A percentile compares a stretch with the other conserved stretches of the same genome.
These are phyloP conservation scores for Prasinococcaceae sp. DNA, from an alignment of 139 green algal species.

Conservation along the genomic window DNA sequence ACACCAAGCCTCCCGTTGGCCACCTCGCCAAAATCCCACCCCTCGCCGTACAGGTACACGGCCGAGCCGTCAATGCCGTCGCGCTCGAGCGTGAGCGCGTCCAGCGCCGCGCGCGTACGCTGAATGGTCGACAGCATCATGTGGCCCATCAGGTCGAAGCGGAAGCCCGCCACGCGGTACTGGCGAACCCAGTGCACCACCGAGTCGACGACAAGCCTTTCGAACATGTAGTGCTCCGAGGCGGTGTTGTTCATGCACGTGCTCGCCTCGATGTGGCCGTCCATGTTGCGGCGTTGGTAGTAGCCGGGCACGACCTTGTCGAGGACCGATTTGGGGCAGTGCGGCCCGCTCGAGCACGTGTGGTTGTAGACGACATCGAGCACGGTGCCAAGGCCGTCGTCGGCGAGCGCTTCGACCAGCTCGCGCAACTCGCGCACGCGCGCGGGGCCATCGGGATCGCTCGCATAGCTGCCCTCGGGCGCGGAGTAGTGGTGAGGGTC, in stretches of 20 bases:
- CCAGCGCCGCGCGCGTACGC: constrained; percentile 26
- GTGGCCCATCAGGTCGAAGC: constrained; percentile 84
- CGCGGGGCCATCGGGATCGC: constrained; percentile 49
- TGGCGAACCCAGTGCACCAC: constrained; percentile 62
- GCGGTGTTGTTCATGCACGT: constrained; percentile 82
- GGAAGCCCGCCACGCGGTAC: constrained; percentile 64
- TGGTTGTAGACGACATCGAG: constrained; percentile 91
- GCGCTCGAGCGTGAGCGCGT: constrained; percentile 25
- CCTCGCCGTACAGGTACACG: constrained; percentile 80
- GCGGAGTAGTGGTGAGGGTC: constrained; percentile 72
- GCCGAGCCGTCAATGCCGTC: constrained; percentile 47
- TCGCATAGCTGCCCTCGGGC: constrained; percentile 68
- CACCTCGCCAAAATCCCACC: constrained; percentile 83
- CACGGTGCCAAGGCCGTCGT: constrained; percentile 50
- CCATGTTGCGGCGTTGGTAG: constrained; percentile 54
- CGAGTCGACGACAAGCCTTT: constrained; percentile 69
- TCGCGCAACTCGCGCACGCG: constrained; percentile 54
- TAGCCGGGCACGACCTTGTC: constrained; percentile 89
- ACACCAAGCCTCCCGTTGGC: constrained; percentile 48
- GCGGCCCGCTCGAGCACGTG: constrained; percentile 32
- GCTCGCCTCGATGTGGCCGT: constrained; percentile 45
- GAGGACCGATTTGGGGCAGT: constrained; percentile 30
- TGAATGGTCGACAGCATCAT: constrained; percentile 55
- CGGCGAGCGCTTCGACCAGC: constrained; percentile 41
- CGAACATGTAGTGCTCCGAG: constrained; percentile 72